phyloP scores from a whole-genome alignment of 306 rosid genomes.

The Cicer cuneatum region DNA sequence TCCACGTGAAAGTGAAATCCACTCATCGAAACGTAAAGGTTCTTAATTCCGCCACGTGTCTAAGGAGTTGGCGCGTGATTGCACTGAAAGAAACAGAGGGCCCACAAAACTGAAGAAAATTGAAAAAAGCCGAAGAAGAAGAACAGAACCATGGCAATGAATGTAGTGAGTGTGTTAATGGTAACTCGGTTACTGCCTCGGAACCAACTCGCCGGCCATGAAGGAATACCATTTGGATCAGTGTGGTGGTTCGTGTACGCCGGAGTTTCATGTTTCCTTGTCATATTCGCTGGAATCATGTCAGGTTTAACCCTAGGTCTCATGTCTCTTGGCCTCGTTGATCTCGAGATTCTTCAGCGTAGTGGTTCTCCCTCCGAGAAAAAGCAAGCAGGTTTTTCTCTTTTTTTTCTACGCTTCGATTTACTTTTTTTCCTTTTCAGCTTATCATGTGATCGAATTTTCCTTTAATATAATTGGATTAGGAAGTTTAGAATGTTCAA shows the following conservation, averaged over 20 bases:
- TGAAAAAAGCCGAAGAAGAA: neutral
- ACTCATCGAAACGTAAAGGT: slow-evolving; percentile 23
- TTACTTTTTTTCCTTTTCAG: neutral
- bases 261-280: slow-evolving; percentile 69
- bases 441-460: neutral
- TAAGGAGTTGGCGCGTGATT: neutral
- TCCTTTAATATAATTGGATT: neutral
- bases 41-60: slow-evolving; percentile 35
- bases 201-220: slow-evolving; percentile 47
- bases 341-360: slow-evolving; percentile 91
- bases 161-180: slow-evolving; percentile 56
- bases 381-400: slow-evolving; percentile 77
- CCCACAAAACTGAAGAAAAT: neutral
- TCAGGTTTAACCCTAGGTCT: slow-evolving; percentile 95
- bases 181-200: slow-evolving; percentile 65
- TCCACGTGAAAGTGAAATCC: slow-evolving; percentile 20
- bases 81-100: neutral
- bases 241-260: slow-evolving; percentile 76
- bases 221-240: slow-evolving; percentile 63
- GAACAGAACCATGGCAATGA: slow-evolving; percentile 50
- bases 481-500: neutral
- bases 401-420: neutral
- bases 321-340: slow-evolving; percentile 96
- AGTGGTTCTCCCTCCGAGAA: slow-evolving; percentile 86
- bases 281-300: slow-evolving; percentile 96